Base-by-base conservation (phyloP, 192 early-diverging fungal species). In the Spizellomyces punctatus region DNA sequence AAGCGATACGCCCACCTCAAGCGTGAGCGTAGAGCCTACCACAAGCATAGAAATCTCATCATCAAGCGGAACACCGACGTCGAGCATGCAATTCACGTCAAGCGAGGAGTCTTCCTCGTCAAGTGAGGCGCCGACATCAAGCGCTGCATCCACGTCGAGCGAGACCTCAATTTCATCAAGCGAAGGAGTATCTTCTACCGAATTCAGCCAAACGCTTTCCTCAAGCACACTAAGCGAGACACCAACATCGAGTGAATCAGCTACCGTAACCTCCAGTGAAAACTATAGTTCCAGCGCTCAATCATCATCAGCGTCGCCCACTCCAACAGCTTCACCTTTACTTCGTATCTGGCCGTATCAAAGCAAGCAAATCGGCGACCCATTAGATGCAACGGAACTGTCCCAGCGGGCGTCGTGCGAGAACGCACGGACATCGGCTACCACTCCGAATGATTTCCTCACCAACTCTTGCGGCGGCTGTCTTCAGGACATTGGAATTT, bases 281-380 rank as follows among this genome's bases (percentile, higher is more conserved):
- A n/a, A n/a, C n/a, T n/a, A n/a, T n/a, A n/a, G n/a, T n/a, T n/a
- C n/a, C n/a, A n/a, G n/a, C n/a, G n/a, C n/a, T n/a, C n/a, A n/a
- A n/a, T n/a, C n/a, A n/a, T n/a, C n/a, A n/a, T n/a, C 66, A 22
- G 52, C 55, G 6, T 6, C 43, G 46, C 36, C 42, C 64, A 17
- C 66, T 67, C 17, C 66, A 42, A 67, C 48, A 9, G 8, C 65
- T 36, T n/a, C n/a, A n/a, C n/a, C n/a, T n/a, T n/a, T n/a, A n/a
- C n/a, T n/a, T n/a, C n/a, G n/a, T n/a, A n/a, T n/a, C n/a, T n/a
- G n/a, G n/a, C n/a, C n/a, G n/a, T n/a, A n/a, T 6, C 44, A 54
- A 7, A n/a, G 17, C 14, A 58, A 61, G 58, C n/a, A 12, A 12
- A 22, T 45, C 22, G 58, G 46, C 46, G 58, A 5, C 45, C 68